Evolutionary conservation across 768 basidiomycete genomes (phyloP).

Genomic region (Tylopilus balloui): DNA sequence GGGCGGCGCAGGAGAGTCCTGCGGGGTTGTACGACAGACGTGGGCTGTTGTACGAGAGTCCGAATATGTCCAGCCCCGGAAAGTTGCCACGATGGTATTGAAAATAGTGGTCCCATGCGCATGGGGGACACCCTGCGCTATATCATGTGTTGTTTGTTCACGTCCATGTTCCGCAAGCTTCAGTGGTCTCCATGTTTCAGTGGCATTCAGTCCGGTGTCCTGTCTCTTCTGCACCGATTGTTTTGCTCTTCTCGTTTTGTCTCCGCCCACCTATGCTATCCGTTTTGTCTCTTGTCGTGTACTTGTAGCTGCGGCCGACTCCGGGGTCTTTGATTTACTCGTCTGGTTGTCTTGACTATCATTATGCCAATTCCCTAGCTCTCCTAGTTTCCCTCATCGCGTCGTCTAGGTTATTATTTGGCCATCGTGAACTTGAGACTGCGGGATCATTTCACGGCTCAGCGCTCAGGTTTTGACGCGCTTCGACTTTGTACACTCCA

Average conservation of each 20-base stretch:
- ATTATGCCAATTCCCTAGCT: background rate
- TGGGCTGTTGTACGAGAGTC: conserved; percentile 68
- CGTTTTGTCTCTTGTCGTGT: background rate
- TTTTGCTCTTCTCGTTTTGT: conserved; percentile 11
- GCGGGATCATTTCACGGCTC: background rate
- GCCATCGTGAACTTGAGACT: too few relatives aligned
- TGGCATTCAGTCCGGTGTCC: background rate
- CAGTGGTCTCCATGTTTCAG: background rate
- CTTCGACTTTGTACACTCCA: too few relatives aligned
- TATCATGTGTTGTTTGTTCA: background rate
- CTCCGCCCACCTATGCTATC: conserved; percentile 1
- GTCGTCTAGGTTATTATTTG: background rate
- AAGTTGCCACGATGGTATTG: conserved; percentile 52
- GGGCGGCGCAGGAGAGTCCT: conserved; percentile 53
- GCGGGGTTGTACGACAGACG: conserved; percentile 60
- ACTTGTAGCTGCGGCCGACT: background rate
- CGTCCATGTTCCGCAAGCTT: too few relatives aligned
- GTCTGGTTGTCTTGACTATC: conserved; percentile 5
- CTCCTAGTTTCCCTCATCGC: background rate
- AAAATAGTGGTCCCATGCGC: conserved; percentile 5
- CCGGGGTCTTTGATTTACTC: background rate
- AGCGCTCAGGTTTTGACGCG: background rate
- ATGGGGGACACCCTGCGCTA: background rate
- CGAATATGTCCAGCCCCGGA: conserved; percentile 55
- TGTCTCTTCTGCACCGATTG: background rate